These are phyloP conservation scores for Pezicula radicicola DNA, from an alignment of 2,329 filamentous ascomycete genomes.

Conservation along the genomic window DNA sequence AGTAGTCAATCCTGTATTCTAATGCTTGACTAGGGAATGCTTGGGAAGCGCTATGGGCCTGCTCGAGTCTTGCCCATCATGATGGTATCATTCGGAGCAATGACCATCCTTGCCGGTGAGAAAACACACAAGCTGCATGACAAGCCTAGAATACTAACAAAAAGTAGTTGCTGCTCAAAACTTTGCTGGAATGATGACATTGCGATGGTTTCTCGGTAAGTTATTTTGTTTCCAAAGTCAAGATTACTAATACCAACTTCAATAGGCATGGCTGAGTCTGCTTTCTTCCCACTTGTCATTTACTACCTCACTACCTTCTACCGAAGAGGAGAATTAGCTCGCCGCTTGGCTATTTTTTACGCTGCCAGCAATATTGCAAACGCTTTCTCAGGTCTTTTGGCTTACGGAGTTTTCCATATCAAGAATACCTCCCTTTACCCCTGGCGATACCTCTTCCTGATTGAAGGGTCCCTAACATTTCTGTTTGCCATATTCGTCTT, in stretches of 20 bases:
- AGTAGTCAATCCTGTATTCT: background rate
- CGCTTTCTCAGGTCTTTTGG: constrained; percentile 48
- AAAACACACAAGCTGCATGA: constrained; percentile 25
- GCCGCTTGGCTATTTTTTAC: constrained; percentile 71
- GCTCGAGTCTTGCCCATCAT: constrained; percentile 61
- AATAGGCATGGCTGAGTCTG: constrained; percentile 54
- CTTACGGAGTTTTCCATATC: constrained; percentile 48
- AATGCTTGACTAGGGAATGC: constrained; percentile 40
- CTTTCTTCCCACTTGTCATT: constrained; percentile 66
- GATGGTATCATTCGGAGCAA: constrained; percentile 66
- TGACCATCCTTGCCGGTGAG: constrained; percentile 46
- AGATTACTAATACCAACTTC: background rate
- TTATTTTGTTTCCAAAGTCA: background rate
- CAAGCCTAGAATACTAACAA: background rate
- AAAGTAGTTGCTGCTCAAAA: constrained; percentile 48
- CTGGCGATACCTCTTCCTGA: constrained; percentile 51
- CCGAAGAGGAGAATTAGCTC: constrained; percentile 66
- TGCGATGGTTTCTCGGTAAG: constrained; percentile 65
- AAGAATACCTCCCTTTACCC: constrained; percentile 40
- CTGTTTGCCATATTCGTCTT: constrained; percentile 30
- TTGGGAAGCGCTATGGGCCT: constrained; percentile 67
- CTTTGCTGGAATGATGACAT: constrained; percentile 63
- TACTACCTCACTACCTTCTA: constrained; percentile 63
- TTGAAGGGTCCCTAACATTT: constrained; percentile 33
- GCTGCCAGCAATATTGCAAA: constrained; percentile 72